Evolutionary conservation across 495 filamentous ascomycete species (phyloP), one percentile per base, ranked within the genome.

Genomic region (Xylona heveae): DNA sequence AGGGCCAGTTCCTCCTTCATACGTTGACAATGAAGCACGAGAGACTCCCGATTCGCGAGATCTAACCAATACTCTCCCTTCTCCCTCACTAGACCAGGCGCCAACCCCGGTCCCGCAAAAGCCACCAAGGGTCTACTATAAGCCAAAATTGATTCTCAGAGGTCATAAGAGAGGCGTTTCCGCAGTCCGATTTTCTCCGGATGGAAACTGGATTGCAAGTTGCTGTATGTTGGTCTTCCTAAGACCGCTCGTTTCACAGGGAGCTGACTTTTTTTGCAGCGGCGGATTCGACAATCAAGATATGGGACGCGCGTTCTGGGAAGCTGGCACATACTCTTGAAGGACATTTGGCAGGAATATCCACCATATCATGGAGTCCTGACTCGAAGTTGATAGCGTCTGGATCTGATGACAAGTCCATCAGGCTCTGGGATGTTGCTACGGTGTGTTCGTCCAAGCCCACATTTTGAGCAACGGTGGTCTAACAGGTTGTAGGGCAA

Each of bases 391-490:
- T 72, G 2, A 62, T 97, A 28, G 90, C 84, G 0, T 83, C 82
- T 12, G 88, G 88, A 6, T 83, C 77, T 17, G 88, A 97, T 50
- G 88, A 97, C 60, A 97, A 95, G 49, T 72, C 78, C 0, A 94
- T 97, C 36, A 68, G 88, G 1, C 59, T 95, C 3, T 97, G 88
- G 88, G 76, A 93, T 49, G 62, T 80, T 12, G 54, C 67, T 9
- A 85, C 78, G 0, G 78, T 78, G 37, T 52, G 63, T 26, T 52
- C 54, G 1, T 24, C 18, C 9, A n/a, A 16, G 17, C 18, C 25
- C 23, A 8, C 16, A 30, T 18, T 8, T 16, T 24, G 12, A n/a
- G n/a, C n/a, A n/a, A n/a, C n/a, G n/a, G n/a, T n/a, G n/a, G n/a
- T n/a, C n/a, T n/a, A n/a, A n/a, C 31, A 58, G 24, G 19, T 17